Percentiles rank a stretch among this genome's conserved stretches.
phyloP scores from a whole-genome alignment of 345 rosid species.

The Eucalyptus erythrocorys region DNA sequence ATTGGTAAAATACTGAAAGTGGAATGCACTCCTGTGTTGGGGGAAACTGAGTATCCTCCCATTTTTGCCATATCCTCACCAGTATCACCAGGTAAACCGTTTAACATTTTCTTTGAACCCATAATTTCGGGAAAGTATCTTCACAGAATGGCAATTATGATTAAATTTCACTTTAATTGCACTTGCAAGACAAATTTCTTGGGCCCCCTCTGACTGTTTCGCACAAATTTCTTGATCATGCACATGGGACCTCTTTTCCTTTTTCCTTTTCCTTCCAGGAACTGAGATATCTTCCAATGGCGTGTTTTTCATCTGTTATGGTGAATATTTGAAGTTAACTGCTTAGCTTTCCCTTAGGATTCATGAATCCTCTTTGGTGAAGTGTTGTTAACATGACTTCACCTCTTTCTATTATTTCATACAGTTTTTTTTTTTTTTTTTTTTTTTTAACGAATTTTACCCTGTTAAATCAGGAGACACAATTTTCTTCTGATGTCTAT shows the following conservation, averaged over 20 bases:
- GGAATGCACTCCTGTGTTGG: constrained; percentile 61
- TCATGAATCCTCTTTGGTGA: background rate
- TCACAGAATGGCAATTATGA: background rate
- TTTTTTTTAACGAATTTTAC: background rate
- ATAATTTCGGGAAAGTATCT: background rate
- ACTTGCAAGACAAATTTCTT: background rate
- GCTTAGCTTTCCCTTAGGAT: background rate
- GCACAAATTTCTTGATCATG: background rate
- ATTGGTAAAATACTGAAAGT: constrained; percentile 70
- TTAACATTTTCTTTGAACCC: background rate
- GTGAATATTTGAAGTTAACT: background rate
- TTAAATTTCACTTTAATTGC: background rate
- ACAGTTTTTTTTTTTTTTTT: background rate
- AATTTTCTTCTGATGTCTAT: background rate
- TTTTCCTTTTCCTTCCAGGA: background rate
- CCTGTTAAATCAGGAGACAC: background rate
- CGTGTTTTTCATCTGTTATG: background rate
- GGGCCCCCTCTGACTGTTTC: background rate
- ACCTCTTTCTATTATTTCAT: background rate
- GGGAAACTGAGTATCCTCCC: constrained; percentile 61
- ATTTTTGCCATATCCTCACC: constrained; percentile 78
- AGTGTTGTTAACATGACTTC: background rate
- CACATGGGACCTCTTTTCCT: background rate
- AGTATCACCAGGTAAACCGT: constrained; percentile 54
- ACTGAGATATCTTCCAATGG: background rate